A percentile compares a stretch with the other conserved stretches of the same genome.
Conservation (phyloP, 306 rosid species). For the Abrus precatorius region DNA sequence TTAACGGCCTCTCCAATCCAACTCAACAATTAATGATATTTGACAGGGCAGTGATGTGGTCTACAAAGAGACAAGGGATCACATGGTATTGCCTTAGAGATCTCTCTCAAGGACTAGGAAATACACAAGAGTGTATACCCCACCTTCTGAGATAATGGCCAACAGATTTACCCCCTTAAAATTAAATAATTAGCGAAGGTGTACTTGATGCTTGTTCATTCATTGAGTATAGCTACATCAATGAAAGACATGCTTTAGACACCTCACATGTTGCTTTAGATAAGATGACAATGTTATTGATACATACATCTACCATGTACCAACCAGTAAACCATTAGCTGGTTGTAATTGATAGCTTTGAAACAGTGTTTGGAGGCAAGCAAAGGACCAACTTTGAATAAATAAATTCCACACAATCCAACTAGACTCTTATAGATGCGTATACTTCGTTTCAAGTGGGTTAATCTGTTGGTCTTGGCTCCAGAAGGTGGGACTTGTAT, state of each 20-base stretch:
- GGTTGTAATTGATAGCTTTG: no score
- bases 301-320: no score
- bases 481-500: background rate
- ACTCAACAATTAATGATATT: background rate
- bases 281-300: no score
- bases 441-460: background rate
- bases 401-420: background rate
- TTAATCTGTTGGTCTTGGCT: background rate
- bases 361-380: background rate
- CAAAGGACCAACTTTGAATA: background rate
- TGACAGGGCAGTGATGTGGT: background rate
- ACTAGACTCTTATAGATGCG: background rate
- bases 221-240: background rate
- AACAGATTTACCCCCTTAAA: background rate
- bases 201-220: background rate
- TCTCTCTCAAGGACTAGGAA: background rate
- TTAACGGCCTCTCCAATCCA: background rate
- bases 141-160: background rate
- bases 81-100: constrained; percentile 46
- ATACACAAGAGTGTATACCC: background rate
- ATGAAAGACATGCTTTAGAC: background rate
- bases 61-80: constrained; percentile 21
- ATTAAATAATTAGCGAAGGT: no score
- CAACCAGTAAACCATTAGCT: no score
- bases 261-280: background rate